These are phyloP conservation scores for Terana coerulea DNA, from an alignment of 768 basidiomycete species.

Conservation along the genomic window DNA sequence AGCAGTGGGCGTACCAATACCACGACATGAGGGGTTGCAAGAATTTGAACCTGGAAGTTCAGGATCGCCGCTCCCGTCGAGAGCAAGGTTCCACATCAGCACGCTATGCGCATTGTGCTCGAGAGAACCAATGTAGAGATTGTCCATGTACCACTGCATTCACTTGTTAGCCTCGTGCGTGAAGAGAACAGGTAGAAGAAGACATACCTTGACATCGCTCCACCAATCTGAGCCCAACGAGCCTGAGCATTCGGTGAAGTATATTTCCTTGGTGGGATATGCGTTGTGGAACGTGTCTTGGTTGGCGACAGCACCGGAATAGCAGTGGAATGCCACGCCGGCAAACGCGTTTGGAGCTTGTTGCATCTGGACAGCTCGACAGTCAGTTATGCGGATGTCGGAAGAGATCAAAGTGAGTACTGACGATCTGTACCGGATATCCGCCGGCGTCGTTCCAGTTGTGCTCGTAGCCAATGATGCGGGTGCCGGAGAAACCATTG, in stretches of 20 bases:
- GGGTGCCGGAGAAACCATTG: constrained; percentile 55
- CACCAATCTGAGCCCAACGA: constrained; percentile 72
- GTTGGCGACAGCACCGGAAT: constrained; percentile 48
- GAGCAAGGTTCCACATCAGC: constrained; percentile 65
- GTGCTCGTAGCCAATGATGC: constrained; percentile 68
- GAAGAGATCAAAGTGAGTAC: too few relatives aligned
- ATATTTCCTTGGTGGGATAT: constrained; percentile 56
- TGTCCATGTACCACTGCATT: constrained; percentile 63
- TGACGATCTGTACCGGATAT: constrained; percentile 57
- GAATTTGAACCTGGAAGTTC: constrained; percentile 60
- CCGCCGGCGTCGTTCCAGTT: constrained; percentile 67
- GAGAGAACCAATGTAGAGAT: constrained; percentile 50
- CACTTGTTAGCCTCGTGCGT: not conserved
- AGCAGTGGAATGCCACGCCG: constrained; percentile 74
- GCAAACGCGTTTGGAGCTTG: constrained; percentile 50
- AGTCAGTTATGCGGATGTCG: not conserved
- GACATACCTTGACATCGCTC: constrained; percentile 66
- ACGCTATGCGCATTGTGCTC: constrained; percentile 41
- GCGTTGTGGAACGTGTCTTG: constrained; percentile 54
- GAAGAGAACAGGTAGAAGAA: not conserved
- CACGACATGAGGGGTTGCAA: constrained; percentile 63
- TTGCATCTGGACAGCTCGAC: constrained; percentile 51
- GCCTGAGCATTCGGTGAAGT: constrained; percentile 63
- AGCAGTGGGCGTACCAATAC: constrained; percentile 30
- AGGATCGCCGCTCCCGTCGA: constrained; percentile 60